Base-by-base conservation (phyloP, 202 grass and related monocot species). In the Carex sylvatica region DNA sequence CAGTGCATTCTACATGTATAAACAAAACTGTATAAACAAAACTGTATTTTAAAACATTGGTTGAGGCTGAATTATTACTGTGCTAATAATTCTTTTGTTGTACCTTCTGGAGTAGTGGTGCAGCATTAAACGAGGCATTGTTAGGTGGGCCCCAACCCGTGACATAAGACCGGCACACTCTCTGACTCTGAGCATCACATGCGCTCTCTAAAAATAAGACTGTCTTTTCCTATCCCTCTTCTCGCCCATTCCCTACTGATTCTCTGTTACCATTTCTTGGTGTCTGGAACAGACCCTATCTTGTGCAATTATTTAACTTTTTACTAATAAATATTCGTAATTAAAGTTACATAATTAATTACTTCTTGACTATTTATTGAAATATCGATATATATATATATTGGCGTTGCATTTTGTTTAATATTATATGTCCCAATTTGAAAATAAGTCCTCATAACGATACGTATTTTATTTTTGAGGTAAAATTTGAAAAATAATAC, bases 151-250 rank as follows among this genome's bases (percentile, higher is more conserved):
- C 2, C 71, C 72, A n/a, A 55, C 2, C 46, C 23, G 44, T 33
- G 72, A 75, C 72, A 56, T 5, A 33, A 75, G 28, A 9, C 51
- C 0, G 47, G 7, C 49, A 49, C 42, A 31, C 5, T 74, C 47
- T 76, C 72, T 28, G 28, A 28, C 33, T 35, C 33, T 58, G 73
- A 77, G 47, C 71, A 74, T 58, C 73, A 77, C 73, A 58, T 77
- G 52, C 40, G 19, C 42, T 56, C 23, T 54, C 72, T 11, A 46
- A 71, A 71, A 71, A 30, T 31, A 56, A 35, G 68, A 72, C 40
- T 1, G 20, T 76, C 51, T 31, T 56, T 56, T 76, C 51, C 23
- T 35, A 35, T 56, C 33, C 0, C 72, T 33, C 14, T 26, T 75
- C 9, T 24, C 26, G 4, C 33, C 4, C 46, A 26, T 26, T 46